A percentile compares a stretch with the other conserved stretches of the same genome.
phyloP scores from a whole-genome alignment of 768 basidiomycete species.

The Amanita muscaria region DNA sequence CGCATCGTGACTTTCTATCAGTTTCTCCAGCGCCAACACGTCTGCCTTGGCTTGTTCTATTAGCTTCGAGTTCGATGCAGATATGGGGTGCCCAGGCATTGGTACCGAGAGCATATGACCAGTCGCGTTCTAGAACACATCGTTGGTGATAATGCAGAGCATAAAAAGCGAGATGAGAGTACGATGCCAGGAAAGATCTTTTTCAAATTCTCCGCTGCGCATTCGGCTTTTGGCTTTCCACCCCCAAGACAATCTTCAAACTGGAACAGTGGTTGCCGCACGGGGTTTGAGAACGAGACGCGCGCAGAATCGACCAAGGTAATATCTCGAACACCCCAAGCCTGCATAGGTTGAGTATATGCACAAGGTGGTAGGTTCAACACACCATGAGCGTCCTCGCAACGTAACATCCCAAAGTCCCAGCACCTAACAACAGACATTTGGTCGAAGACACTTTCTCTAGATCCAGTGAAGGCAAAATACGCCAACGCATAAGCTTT shows the following conservation, averaged over 20 bases:
- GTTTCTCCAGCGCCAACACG: slow-evolving; percentile 60
- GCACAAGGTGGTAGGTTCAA: too few species aligned
- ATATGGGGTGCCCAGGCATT: slow-evolving; percentile 96
- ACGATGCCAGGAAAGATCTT: slow-evolving; percentile 93
- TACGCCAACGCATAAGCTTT: slow-evolving; percentile 97
- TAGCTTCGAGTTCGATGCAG: slow-evolving; percentile 33
- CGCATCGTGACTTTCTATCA: slow-evolving; percentile 82
- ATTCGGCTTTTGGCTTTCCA: slow-evolving; percentile 88
- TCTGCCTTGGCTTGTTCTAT: slow-evolving; percentile 55
- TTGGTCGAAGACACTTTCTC: slow-evolving; percentile 75
- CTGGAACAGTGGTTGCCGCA: slow-evolving; percentile 92
- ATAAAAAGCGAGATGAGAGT: slow-evolving; percentile 21
- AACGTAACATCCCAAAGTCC: slow-evolving; percentile 96
- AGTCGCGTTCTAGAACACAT: slow-evolving; percentile 56
- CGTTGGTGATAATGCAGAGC: neutral
- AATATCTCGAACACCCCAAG: slow-evolving; percentile 92
- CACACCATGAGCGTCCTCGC: slow-evolving; percentile 82
- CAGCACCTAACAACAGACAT: slow-evolving; percentile 88
- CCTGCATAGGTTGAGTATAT: too few species aligned
- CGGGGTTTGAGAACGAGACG: slow-evolving; percentile 96
- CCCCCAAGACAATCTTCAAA: slow-evolving; percentile 91
- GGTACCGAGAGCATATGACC: slow-evolving; percentile 79
- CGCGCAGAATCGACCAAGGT: slow-evolving; percentile 86
- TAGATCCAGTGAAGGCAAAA: slow-evolving; percentile 80
- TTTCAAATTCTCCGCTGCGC: slow-evolving; percentile 77